These are phyloP conservation scores for Lotmaria passim DNA, from an alignment of 208 protist genomes.

Conservation along the genomic window DNA sequence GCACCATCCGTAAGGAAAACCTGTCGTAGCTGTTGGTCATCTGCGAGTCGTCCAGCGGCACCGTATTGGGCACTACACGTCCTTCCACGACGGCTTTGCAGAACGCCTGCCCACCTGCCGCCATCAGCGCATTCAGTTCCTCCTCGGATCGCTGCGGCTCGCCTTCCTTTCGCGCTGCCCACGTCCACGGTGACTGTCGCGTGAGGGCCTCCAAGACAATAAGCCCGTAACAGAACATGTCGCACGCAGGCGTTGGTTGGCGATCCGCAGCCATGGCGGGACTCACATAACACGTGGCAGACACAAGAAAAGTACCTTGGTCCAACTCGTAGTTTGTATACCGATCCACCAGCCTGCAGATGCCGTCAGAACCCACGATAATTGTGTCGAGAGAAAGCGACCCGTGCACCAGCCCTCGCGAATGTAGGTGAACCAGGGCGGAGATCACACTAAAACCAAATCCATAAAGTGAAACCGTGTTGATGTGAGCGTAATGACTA, in stretches of 20 bases:
- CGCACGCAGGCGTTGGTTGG: slow-evolving; percentile 46
- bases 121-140: slow-evolving; percentile 24
- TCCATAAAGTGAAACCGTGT: slow-evolving; percentile 31
- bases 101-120: background rate
- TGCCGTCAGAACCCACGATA: slow-evolving; percentile 55
- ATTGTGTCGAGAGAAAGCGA: slow-evolving; percentile 65
- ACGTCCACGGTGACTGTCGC: slow-evolving; percentile 35
- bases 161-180: slow-evolving; percentile 16
- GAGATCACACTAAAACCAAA: slow-evolving; percentile 56
- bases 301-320: slow-evolving; percentile 31
- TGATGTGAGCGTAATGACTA: slow-evolving; percentile 17
- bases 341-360: slow-evolving; percentile 68
- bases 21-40: background rate
- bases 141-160: slow-evolving; percentile 12
- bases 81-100: background rate
- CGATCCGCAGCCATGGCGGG: slow-evolving; percentile 59
- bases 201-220: slow-evolving; percentile 54
- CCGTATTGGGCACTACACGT: background rate
- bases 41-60: background rate
- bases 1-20: too few relatives aligned
- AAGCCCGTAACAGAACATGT: slow-evolving; percentile 73
- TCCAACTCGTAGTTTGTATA: slow-evolving; percentile 27
- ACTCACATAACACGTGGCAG: slow-evolving; percentile 58
- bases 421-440: slow-evolving; percentile 64
- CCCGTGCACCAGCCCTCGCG: slow-evolving; percentile 60